These are phyloP conservation scores for Avena insularis DNA, from an alignment of 176 grass and related monocot species.

Conservation along the genomic window DNA sequence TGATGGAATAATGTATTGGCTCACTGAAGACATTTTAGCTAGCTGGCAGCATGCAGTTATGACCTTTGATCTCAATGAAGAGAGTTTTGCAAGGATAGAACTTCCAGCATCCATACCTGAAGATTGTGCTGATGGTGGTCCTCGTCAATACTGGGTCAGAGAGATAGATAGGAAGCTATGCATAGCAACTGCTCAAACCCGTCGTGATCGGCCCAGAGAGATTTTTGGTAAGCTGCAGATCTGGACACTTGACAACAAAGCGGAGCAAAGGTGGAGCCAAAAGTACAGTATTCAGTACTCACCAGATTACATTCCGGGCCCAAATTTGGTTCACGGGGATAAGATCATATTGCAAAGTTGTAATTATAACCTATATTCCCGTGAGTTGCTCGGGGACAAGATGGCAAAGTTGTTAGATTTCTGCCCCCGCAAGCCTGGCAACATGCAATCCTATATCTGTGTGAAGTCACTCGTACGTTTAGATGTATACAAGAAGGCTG, in stretches of 20 bases:
- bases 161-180: neutral
- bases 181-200: neutral
- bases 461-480: neutral
- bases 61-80: slow-evolving; percentile 35
- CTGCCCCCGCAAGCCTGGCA: neutral
- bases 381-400: neutral
- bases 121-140: neutral
- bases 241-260: slow-evolving; percentile 7
- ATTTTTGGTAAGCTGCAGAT: slow-evolving; percentile 31
- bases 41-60: slow-evolving; percentile 1
- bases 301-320: neutral
- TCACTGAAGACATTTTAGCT: neutral
- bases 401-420: slow-evolving; percentile 15
- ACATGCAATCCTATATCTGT: slow-evolving; percentile 5
- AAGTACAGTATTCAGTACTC: too few species aligned
- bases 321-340: slow-evolving; percentile 11
- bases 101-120: neutral
- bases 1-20: slow-evolving; percentile 43
- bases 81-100: neutral
- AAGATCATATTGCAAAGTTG: slow-evolving; percentile 8
- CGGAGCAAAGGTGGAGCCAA: too few species aligned
- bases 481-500: too few species aligned
- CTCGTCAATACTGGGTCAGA: neutral
- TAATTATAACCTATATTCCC: neutral
- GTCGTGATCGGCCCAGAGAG: neutral